These are phyloP conservation scores for Eucalyptus polybractea DNA, from an alignment of 345 rosid genomes.

Conservation along the genomic window DNA sequence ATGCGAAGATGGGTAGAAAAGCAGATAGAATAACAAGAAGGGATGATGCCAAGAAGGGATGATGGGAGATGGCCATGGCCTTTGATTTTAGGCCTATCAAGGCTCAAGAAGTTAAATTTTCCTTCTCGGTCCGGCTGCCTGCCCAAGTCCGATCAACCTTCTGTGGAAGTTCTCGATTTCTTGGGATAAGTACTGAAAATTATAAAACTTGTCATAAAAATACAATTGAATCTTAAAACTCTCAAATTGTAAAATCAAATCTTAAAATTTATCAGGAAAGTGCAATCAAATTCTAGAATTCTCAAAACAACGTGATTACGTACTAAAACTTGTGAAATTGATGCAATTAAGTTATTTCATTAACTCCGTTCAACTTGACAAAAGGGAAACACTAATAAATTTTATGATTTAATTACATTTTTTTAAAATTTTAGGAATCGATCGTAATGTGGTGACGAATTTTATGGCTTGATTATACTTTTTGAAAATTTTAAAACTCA, in stretches of 20 bases:
- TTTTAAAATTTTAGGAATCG: accelerated
- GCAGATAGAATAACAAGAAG: background rate
- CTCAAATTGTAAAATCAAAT: background rate
- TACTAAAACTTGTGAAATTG: too few relatives aligned
- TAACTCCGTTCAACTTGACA: accelerated
- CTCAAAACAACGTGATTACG: background rate
- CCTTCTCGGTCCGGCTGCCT: background rate
- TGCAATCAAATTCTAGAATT: accelerated
- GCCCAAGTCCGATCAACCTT: background rate
- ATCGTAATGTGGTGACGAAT: accelerated
- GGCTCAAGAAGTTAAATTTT: background rate
- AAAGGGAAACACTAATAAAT: accelerated
- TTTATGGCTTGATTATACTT: too few relatives aligned
- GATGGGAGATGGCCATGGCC: background rate
- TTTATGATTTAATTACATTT: too few relatives aligned
- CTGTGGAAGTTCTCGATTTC: accelerated
- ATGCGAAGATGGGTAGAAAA: background rate
- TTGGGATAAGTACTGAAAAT: too few relatives aligned
- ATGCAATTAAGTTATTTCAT: accelerated
- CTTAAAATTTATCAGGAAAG: accelerated
- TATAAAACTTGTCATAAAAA: too few relatives aligned
- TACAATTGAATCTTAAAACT: too few relatives aligned
- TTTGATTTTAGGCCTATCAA: background rate
- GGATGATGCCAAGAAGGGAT: background rate
- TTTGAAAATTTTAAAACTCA: too few relatives aligned